Percentiles rank a stretch among this genome's conserved stretches.
These are phyloP conservation scores for Eucalyptus coolabah DNA, from an alignment of 345 rosid species.

Conservation along the genomic window DNA sequence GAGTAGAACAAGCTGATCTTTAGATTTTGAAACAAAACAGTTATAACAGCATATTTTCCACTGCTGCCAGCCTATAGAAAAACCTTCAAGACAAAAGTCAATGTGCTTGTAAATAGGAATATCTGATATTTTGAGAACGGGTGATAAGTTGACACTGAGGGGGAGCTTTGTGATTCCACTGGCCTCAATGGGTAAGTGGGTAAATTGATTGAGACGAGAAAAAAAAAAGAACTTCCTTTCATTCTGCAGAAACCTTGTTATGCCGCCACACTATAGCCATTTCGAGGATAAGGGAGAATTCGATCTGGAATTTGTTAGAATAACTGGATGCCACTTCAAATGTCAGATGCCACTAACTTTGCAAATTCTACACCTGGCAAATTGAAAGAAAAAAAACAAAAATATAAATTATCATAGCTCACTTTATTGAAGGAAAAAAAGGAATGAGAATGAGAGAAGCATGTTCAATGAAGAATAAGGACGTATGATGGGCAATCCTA, in stretches of 20 bases:
- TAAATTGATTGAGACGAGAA: not conserved
- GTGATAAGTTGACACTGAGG: constrained; percentile 21
- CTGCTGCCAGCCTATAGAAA: not conserved
- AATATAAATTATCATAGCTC: not conserved
- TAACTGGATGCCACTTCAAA: not conserved
- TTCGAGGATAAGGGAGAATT: not conserved
- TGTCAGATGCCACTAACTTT: constrained; percentile 21
- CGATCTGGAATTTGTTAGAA: not conserved
- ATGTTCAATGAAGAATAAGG: not conserved
- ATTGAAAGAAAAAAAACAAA: not conserved
- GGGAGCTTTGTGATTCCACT: constrained; percentile 21
- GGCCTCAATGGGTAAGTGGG: constrained; percentile 27
- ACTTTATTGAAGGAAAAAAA: not conserved
- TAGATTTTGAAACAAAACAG: not conserved
- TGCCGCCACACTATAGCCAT: not conserved
- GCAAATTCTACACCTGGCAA: constrained; percentile 51
- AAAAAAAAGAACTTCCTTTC: not conserved
- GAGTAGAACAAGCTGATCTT: not conserved
- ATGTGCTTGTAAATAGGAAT: not conserved
- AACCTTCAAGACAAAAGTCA: not conserved
- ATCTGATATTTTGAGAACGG: constrained; percentile 4
- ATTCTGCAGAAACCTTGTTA: not conserved
- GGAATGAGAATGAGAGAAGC: not conserved
- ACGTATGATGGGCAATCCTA: not conserved
- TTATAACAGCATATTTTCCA: not conserved